Evolutionary conservation across 108 stramenopile genomes (phyloP).

Genomic region (Cyclotella atomus): DNA sequence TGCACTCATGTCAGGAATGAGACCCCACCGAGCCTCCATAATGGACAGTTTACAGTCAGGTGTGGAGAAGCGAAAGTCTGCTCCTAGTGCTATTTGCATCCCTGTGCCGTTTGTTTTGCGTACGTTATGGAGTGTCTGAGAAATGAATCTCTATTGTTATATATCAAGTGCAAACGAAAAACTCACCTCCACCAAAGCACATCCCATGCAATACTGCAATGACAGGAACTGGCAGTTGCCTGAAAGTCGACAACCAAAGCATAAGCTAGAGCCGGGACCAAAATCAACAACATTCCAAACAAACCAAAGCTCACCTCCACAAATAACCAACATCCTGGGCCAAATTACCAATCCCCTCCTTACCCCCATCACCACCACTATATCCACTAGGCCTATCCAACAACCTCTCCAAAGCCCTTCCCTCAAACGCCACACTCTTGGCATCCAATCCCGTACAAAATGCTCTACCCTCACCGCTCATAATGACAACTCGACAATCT

Average conservation of each 20-base stretch:
- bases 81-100: constrained; percentile 90
- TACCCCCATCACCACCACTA: constrained; percentile 46
- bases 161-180: too few relatives aligned
- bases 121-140: neutral
- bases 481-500: constrained; percentile 66
- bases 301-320: constrained; percentile 65
- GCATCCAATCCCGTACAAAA: constrained; percentile 92
- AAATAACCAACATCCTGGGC: constrained; percentile 87
- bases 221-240: constrained; percentile 85
- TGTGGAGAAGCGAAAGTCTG: constrained; percentile 83
- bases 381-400: constrained; percentile 66
- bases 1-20: constrained; percentile 93
- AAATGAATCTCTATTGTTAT: too few relatives aligned
- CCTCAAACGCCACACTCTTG: constrained; percentile 50
- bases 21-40: constrained; percentile 93
- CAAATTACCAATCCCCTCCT: constrained; percentile 71
- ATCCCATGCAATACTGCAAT: constrained; percentile 85
- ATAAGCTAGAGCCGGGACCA: neutral
- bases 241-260: neutral
- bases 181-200: constrained; percentile 86
- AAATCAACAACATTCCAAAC: neutral
- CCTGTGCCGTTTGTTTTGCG: constrained; percentile 39
- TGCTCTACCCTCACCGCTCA: constrained; percentile 78
- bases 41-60: constrained; percentile 81
- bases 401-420: constrained; percentile 38